phyloP scores from a whole-genome alignment of 768 basidiomycete species.

The Lentinula boryana region DNA sequence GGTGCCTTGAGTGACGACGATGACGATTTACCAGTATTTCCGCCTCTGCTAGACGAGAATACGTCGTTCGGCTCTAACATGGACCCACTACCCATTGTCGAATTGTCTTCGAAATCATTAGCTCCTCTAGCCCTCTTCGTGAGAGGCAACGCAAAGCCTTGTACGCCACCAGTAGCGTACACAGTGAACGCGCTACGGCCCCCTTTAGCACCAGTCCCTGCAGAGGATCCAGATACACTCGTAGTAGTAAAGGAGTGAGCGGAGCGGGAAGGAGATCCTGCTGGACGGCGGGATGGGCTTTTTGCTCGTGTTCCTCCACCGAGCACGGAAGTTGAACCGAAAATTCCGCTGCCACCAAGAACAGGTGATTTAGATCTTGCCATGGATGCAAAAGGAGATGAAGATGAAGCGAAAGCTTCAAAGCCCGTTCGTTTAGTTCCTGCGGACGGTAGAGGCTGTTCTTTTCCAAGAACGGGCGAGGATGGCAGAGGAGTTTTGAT shows the following conservation, averaged over 20 bases:
- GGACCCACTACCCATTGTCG: neutral
- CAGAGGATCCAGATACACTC: neutral
- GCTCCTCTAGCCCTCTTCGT: constrained; percentile 48
- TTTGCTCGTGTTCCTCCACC: constrained; percentile 14
- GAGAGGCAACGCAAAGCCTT: constrained; percentile 44
- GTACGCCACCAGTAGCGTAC: constrained; percentile 45
- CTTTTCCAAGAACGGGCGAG: constrained; percentile 10
- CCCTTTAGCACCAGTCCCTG: constrained; percentile 20
- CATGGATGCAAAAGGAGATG: constrained; percentile 46
- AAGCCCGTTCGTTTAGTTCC: constrained; percentile 48
- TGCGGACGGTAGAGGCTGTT: constrained; percentile 19
- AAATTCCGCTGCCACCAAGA: constrained; percentile 10
- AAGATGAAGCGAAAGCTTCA: constrained; percentile 46
- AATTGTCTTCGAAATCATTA: constrained; percentile 22
- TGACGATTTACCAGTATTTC: constrained; percentile 41
- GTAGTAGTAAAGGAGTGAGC: neutral
- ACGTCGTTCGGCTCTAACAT: neutral
- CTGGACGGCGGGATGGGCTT: neutral
- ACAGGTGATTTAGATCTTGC: constrained; percentile 50
- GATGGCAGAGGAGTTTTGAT: constrained; percentile 10
- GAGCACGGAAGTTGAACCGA: constrained; percentile 33
- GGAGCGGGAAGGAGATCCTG: neutral
- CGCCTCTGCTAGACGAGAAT: constrained; percentile 29
- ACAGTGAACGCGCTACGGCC: constrained; percentile 53
- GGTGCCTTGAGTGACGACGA: constrained; percentile 17